Percentiles rank a stretch among this genome's conserved stretches.
Conservation (phyloP, 2,329 filamentous ascomycete species). For the Sporothrix mexicana region DNA sequence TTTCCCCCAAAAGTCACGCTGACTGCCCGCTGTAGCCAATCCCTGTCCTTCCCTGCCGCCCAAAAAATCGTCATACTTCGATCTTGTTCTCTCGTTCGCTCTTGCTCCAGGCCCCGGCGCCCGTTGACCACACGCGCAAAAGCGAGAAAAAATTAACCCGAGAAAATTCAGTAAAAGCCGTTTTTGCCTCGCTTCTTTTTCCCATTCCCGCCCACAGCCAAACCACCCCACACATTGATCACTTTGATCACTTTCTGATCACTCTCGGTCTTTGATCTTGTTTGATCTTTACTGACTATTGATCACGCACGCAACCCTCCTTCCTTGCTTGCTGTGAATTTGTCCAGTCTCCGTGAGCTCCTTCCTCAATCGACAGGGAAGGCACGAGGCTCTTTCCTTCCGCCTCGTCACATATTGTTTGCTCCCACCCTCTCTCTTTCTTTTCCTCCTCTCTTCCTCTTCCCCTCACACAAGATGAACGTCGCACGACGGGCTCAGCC, state of each 20-base stretch:
- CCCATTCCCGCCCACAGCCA: constrained; percentile 11
- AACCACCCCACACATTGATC: constrained; percentile 17
- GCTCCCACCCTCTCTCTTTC: constrained; percentile 33
- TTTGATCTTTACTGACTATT: no score
- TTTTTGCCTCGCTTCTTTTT: constrained; percentile 28
- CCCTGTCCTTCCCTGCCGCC: constrained; percentile 23
- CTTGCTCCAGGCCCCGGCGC: constrained; percentile 7
- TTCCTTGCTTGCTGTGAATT: constrained; percentile 5
- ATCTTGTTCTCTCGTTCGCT: constrained; percentile 31
- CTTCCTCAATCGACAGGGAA: constrained; percentile 23
- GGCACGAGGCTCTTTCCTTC: constrained; percentile 29
- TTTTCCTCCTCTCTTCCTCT: constrained; percentile 31
- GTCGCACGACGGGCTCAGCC: constrained; percentile 53
- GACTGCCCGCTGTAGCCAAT: constrained; percentile 30
- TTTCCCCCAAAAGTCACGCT: constrained; percentile 18
- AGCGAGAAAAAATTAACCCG: constrained; percentile 33
- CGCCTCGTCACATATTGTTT: neutral
- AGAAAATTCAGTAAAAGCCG: constrained; percentile 33
- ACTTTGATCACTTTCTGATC: no score
- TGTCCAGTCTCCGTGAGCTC: constrained; percentile 20
- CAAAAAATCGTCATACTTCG: constrained; percentile 33
- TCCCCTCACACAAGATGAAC: constrained; percentile 50
- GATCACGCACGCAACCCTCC: constrained; percentile 1
- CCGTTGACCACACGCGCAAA: constrained; percentile 13
- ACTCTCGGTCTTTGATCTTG: no score